These are phyloP conservation scores for Phytophthora palmivora DNA, from an alignment of 352 stramenopile species.

Conservation along the genomic window DNA sequence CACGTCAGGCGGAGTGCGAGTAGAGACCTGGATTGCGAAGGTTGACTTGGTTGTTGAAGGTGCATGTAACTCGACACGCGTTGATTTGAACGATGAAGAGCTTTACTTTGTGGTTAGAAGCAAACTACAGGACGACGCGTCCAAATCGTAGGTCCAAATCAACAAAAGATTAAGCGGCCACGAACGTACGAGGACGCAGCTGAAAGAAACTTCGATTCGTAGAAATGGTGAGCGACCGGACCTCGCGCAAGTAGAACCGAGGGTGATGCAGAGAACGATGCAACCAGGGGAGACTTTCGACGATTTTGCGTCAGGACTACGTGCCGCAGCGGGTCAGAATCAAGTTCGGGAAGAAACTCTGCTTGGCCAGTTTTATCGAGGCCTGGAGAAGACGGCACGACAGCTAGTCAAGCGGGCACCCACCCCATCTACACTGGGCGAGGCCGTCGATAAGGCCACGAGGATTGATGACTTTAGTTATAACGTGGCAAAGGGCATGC, in stretches of 20 bases:
- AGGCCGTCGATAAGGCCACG: neutral
- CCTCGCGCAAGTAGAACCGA: neutral
- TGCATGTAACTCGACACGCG: neutral
- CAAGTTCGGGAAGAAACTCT: neutral
- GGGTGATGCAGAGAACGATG: slow-evolving; percentile 4
- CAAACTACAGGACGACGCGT: slow-evolving; percentile 3
- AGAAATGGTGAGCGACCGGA: slow-evolving; percentile 3
- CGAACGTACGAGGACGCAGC: neutral
- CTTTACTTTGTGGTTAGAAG: slow-evolving; percentile 1
- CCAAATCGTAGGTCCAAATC: slow-evolving; percentile 6
- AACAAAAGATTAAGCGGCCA: neutral
- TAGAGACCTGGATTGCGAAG: neutral
- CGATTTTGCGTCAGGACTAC: slow-evolving; percentile 5
- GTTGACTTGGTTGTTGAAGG: neutral
- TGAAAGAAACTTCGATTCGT: neutral
- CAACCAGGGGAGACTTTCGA: neutral
- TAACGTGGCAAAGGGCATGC: neutral
- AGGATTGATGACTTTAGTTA: neutral
- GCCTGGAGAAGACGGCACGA: neutral
- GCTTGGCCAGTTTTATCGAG: slow-evolving; percentile 1
- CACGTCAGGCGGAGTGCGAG: neutral
- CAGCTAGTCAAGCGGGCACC: neutral
- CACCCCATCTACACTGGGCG: neutral
- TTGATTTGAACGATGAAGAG: neutral
- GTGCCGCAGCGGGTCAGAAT: neutral